Conservation (phyloP, 805 yeast genomes). For the Lipomyces yamadae region DNA sequence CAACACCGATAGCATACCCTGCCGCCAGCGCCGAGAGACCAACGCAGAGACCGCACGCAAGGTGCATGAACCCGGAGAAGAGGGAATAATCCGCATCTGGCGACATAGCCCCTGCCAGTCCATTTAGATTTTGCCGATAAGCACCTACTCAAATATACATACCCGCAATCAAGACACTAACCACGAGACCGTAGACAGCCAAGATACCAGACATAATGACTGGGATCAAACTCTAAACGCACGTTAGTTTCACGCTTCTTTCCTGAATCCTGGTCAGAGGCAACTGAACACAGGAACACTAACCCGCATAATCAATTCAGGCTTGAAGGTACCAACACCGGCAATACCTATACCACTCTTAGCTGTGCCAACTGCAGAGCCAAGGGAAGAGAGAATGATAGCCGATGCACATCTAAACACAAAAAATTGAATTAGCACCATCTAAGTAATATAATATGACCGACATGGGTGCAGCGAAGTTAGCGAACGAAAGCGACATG, state of each 20-base stretch:
- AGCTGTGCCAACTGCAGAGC: conserved; percentile 98
- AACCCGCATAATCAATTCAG: conserved; percentile 89
- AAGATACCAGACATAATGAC: conserved; percentile 98
- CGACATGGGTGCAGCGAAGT: neutral
- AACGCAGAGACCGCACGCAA: conserved; percentile 92
- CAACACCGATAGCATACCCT: conserved; percentile 95
- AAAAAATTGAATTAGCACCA: neutral
- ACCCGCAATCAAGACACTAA: conserved; percentile 92
- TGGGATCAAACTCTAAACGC: conserved; percentile 63
- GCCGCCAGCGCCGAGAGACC: conserved; percentile 96
- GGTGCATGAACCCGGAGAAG: conserved; percentile 94
- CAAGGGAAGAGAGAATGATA: conserved; percentile 95
- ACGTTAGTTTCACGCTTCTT: neutral
- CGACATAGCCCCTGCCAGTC: conserved; percentile 42
- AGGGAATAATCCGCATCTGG: conserved; percentile 51
- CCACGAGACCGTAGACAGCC: conserved; percentile 97
- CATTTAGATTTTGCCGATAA: conserved; percentile 62
- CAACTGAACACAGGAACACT: neutral
- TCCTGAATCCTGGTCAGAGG: neutral
- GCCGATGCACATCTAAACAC: conserved; percentile 83
- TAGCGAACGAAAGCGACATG: neutral
- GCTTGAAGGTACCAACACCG: conserved; percentile 97
- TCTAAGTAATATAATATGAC: conserved; percentile 28
- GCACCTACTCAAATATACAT: conserved; percentile 41
- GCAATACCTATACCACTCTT: conserved; percentile 97